Evolutionary conservation across 257 asterid genomes (phyloP), one percentile per base, ranked within the genome.

Genomic region (Orobanche coerulescens): DNA sequence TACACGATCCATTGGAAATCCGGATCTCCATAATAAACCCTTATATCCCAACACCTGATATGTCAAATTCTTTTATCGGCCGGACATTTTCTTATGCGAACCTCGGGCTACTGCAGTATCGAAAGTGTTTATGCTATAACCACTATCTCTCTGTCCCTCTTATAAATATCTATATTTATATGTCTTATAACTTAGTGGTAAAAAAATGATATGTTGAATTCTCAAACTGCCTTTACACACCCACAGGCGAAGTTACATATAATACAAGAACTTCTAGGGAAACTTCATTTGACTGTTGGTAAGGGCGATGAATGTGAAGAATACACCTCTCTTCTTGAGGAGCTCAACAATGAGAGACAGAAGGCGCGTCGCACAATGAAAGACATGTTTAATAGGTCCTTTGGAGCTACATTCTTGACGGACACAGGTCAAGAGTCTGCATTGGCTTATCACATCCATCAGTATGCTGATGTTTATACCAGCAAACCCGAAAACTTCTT

Each of bases 361-460:
- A 79, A 75, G 76, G 82, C 95, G 31, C 90, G 98, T 12, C 48
- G 22, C 62, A 57, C 74, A 0, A 85, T 88, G 98, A 88, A 82
- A 73, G 69, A 66, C 75, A 88, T 91, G 98, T 88, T 91, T 64
- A 88, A 91, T 67, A 67, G 65, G 62, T 85, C 98, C 7, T 91
- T 91, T 67, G 96, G 96, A 46, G 95, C 98, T 48, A 91, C 96
- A 43, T 88, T 91, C 75, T 73, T 88, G 58, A 91, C 95, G 0
- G 95, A 88, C 66, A 83, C 94, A 1, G 94, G 96, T 65, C 96
- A 88, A 72, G 98, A 91, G 63, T 91, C 98, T 66, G 87, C 95
- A 25, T 82, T 91, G 63, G 82, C 96, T 49, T 91, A 91, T 69
- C 82, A 84, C 80, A 91, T 91, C 73, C 98, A 91, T 71, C 95